Evolutionary conservation across 768 basidiomycete genomes (phyloP), one percentile per base, ranked within the genome.

Genomic region (Russula compacta): DNA sequence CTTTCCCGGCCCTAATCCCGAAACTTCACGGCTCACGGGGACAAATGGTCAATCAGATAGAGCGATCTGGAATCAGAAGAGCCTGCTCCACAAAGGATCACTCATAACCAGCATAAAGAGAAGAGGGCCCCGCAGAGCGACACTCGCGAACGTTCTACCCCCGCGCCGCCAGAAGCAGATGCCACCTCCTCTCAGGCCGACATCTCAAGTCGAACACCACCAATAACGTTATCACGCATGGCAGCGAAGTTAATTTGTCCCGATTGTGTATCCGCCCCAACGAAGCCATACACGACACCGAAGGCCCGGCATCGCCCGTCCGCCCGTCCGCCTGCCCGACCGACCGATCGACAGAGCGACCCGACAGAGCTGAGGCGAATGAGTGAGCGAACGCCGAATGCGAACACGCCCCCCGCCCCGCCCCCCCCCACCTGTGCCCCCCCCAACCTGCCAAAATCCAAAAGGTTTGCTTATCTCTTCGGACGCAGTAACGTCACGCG

Each of bases 131-230:
- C 15, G 17, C 40, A 19, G 53, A 38, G 29, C 7, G 39, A 24
- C 46, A 50, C 39, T 48, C 35, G 51, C 35, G 61, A 58, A 62
- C 56, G 61, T 62, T 62, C 56, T 62, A 62, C 61, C 61, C 50
- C 61, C 61, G 61, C 61, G 48, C 61, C 61, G 61, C 61, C 56
- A 62, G 61, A 62, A 62, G 61, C 46, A 53, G 56, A 62, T 43
- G 48, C 40, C 29, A 5, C 3, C 4, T 19, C 15, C 36, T 36
- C 50, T 17, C 56, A 53, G 46, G 15, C 39, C 44, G 56, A 62
- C 61, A 46, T 58, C 56, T 58, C 61, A 53, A 62, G 61, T 57
- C 56, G 56, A 57, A 53, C 51, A 53, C 38, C 36, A 52, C 56
- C 33, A 19, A 53, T 62, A 62, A 62, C 61, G 61, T 62, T 62